Evolutionary conservation across 169 alveolate genomes (phyloP).

Genomic region (Eimeria necatrix): DNA sequence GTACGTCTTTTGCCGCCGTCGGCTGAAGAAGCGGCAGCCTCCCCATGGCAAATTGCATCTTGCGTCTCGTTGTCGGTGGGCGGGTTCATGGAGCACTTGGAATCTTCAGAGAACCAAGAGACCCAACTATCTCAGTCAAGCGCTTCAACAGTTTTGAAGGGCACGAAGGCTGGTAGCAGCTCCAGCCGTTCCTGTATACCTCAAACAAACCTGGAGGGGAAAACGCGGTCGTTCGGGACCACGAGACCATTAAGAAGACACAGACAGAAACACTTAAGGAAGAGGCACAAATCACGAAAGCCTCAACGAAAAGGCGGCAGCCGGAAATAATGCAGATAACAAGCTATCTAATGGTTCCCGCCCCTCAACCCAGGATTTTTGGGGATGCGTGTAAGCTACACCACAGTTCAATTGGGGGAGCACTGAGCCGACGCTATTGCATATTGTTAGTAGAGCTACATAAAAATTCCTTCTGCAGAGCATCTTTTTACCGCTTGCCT

Average conservation of each 20-base stretch:
- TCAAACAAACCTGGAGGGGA: background rate
- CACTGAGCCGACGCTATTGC: too few relatives aligned
- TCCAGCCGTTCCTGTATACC: background rate
- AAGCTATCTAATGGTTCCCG: background rate
- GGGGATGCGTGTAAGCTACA: background rate
- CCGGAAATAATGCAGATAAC: background rate
- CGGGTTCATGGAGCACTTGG: background rate
- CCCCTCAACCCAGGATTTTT: too few relatives aligned
- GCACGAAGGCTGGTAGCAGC: too few relatives aligned
- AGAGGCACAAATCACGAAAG: conserved; percentile 49
- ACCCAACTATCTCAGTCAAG: too few relatives aligned
- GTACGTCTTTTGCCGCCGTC: conserved; percentile 55
- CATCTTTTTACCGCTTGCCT: too few relatives aligned
- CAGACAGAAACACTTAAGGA: conserved; percentile 14
- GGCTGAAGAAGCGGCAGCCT: background rate
- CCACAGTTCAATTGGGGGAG: background rate
- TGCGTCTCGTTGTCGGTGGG: conserved; percentile 57
- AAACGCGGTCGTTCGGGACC: conserved; percentile 6
- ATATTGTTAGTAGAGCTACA: too few relatives aligned
- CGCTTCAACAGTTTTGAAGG: too few relatives aligned
- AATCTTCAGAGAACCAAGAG: background rate
- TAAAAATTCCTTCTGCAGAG: too few relatives aligned
- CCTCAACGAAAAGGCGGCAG: conserved; percentile 23
- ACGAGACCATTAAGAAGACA: background rate
- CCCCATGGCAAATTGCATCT: conserved; percentile 58